Percentiles rank a stretch among this genome's conserved stretches.
Conservation (phyloP, 495 filamentous ascomycete species). For the Talaromyces liani region DNA sequence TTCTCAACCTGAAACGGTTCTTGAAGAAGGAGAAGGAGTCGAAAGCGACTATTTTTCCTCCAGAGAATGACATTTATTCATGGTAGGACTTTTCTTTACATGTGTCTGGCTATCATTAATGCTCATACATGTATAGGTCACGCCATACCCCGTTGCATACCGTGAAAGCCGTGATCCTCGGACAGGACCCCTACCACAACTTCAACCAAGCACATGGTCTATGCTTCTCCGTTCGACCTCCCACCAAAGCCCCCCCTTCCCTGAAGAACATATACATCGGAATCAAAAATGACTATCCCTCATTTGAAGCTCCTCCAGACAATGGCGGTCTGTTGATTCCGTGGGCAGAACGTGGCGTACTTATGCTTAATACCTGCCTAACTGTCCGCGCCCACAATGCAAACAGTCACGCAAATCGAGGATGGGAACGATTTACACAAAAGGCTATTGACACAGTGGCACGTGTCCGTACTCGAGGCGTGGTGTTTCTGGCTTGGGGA, state of each 20-base stretch:
- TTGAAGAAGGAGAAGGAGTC: constrained; percentile 67
- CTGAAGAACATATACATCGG: constrained; percentile 86
- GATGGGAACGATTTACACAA: constrained; percentile 92
- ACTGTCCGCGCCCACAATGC: constrained; percentile 85
- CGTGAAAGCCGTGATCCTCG: constrained; percentile 84
- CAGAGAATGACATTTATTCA: constrained; percentile 81
- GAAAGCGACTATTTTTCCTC: constrained; percentile 75
- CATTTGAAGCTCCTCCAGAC: constrained; percentile 65
- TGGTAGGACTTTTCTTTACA: constrained; percentile 53
- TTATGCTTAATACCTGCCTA: constrained; percentile 87
- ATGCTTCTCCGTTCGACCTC: constrained; percentile 86
- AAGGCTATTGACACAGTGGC: constrained; percentile 82
- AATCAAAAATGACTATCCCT: constrained; percentile 79
- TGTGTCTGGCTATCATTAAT: neutral
- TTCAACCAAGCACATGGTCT: constrained; percentile 92
- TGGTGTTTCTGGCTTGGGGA: constrained; percentile 95
- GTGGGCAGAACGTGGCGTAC: constrained; percentile 87
- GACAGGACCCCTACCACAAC: constrained; percentile 97
- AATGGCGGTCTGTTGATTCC: constrained; percentile 75
- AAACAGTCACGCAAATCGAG: constrained; percentile 70
- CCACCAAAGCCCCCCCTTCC: constrained; percentile 78
- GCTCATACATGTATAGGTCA: constrained; percentile 48
- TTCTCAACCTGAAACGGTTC: constrained; percentile 82
- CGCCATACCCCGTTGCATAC: constrained; percentile 79
- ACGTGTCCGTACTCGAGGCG: constrained; percentile 62